phyloP scores from a whole-genome alignment of 2,329 filamentous ascomycete genomes.

The Ascocoryne sarcoides region DNA sequence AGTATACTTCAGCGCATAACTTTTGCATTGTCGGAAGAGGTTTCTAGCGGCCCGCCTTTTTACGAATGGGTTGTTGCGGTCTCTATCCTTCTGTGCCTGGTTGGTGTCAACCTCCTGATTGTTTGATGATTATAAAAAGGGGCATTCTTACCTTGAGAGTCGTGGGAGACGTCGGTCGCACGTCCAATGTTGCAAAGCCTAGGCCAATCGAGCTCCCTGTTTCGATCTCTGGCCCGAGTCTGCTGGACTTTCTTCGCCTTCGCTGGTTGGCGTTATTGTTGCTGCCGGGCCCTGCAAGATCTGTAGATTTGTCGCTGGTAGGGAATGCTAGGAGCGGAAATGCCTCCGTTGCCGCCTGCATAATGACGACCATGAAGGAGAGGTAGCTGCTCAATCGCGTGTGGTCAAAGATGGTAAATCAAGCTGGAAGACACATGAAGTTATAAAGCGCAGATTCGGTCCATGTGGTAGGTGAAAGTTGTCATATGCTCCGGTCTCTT shows the following conservation, averaged over 20 bases:
- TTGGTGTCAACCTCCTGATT: slow-evolving; percentile 4
- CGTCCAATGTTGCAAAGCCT: slow-evolving; percentile 29
- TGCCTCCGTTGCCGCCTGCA: slow-evolving; percentile 16
- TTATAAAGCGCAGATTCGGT: too few relatives aligned
- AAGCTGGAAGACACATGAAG: too few relatives aligned
- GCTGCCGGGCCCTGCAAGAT: slow-evolving; percentile 11
- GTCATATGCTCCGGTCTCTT: too few relatives aligned
- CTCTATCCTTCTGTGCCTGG: slow-evolving; percentile 23
- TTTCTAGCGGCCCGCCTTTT: slow-evolving; percentile 27
- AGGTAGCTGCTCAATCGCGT: too few relatives aligned
- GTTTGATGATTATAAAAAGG: slow-evolving; percentile 11
- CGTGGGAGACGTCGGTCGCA: slow-evolving; percentile 14
- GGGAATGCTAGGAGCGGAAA: slow-evolving; percentile 18
- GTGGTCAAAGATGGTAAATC: too few relatives aligned
- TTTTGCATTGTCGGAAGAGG: slow-evolving; percentile 38
- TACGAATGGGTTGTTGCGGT: slow-evolving; percentile 26
- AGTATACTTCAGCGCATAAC: slow-evolving; percentile 45
- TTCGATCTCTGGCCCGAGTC: slow-evolving; percentile 40
- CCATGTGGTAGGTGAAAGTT: too few relatives aligned
- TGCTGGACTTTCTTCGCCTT: slow-evolving; percentile 36
- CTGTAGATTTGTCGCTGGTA: slow-evolving; percentile 17
- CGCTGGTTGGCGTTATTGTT: slow-evolving; percentile 16
- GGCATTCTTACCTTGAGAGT: slow-evolving; percentile 30
- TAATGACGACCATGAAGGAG: not conserved
- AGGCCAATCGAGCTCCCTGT: slow-evolving; percentile 39